Evolutionary conservation across 495 filamentous ascomycete genomes (phyloP), one percentile per base, ranked within the genome.

Genomic region (Bryoglossum gracile): DNA sequence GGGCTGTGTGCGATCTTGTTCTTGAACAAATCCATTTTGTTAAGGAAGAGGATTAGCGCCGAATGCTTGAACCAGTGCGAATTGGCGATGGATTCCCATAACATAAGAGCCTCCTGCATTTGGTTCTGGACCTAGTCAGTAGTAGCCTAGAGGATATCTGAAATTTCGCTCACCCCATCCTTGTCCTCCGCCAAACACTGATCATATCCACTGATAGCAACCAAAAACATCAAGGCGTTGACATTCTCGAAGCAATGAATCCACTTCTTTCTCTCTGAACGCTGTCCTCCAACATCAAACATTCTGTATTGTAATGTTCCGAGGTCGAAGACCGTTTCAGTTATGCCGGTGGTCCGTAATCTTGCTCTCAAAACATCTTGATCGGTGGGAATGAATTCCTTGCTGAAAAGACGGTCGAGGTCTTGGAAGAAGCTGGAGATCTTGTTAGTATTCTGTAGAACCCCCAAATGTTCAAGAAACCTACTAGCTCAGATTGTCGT

Each of bases 161-260:
- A n/a, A n/a, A n/a, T n/a, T n/a, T n/a, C n/a, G 75, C 87, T 68
- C 76, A 96, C 90, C 38, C 89, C 94, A 55, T 92, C 94, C 67
- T 95, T 92, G 64, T 98, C 92, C 68, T 98, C 92, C 2, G 97
- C 87, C 17, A 98, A 70, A 58, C 91, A 91, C 66, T 98, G 92
- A 63, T 98, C 92, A 62, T 97, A 98, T 30, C 91, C 92, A 50
- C 89, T 95, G 55, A 98, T 83, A 26, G 92, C 92, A 41, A 95
- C 92, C 60, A 98, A 78, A 68, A 98, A 98, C 37, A 98, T 74
- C 30, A 98, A 72, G 62, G 84, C 86, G 48, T 88, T 90, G 53
- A 98, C 92, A 59, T 94, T 94, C 61, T 98, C 92, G 64, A 98
- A 98, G 68, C 92, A 96, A 62, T 98, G 92, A 55, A 98, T 96